These are phyloP conservation scores for Quillaja saponaria DNA, from an alignment of 306 rosid species.

Conservation along the genomic window DNA sequence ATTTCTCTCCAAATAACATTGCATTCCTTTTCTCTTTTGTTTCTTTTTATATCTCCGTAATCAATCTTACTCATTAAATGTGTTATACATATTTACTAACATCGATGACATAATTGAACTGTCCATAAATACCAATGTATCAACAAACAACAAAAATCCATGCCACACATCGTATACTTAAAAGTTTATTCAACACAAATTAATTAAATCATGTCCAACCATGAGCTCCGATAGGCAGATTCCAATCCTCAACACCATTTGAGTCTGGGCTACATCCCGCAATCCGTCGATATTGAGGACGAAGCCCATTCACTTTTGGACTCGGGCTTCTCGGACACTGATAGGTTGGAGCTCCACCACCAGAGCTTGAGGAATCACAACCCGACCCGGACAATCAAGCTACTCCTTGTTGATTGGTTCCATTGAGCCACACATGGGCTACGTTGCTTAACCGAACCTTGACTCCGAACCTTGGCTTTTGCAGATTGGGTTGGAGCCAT, in stretches of 20 bases:
- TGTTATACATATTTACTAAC: conserved; percentile 15
- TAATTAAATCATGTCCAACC: conserved; percentile 57
- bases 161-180: conserved; percentile 14
- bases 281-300: conserved; percentile 43
- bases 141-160: conserved; percentile 31
- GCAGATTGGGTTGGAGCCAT: conserved; percentile 94
- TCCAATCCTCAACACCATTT: conserved; percentile 57
- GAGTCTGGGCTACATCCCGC: conserved; percentile 45
- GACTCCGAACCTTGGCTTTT: conserved; percentile 72
- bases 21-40: too few relatives aligned
- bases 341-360: conserved; percentile 45
- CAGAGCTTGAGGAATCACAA: conserved; percentile 57
- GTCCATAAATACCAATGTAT: conserved; percentile 29
- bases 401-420: conserved; percentile 54
- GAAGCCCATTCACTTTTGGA: conserved; percentile 50
- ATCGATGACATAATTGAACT: conserved; percentile 23
- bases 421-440: conserved; percentile 52
- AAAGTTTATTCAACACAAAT: conserved; percentile 21
- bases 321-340: conserved; percentile 55
- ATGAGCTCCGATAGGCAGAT: conserved; percentile 49
- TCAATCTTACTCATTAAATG: too few relatives aligned
- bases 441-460: conserved; percentile 43
- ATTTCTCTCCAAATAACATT: too few relatives aligned
- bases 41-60: too few relatives aligned
- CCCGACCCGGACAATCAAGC: conserved; percentile 33